Percentiles rank a stretch among this genome's conserved stretches.
Evolutionary conservation across 1,139 yeast species (phyloP).

Genomic region (Scheffersomyces insectosa): DNA sequence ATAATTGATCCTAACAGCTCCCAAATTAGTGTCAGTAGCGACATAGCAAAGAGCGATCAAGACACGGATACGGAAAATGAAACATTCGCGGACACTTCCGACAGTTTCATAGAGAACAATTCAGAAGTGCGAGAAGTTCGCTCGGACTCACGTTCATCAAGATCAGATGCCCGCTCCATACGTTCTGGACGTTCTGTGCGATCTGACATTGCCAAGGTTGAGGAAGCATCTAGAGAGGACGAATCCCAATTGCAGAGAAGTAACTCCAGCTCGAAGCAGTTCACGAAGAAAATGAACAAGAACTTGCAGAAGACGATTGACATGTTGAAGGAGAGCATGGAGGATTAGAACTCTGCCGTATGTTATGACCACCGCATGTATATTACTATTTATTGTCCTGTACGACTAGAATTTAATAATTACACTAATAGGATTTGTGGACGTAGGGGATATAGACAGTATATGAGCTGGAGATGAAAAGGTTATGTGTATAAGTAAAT

Average conservation of each 20-base stretch:
- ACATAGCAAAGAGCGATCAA: not conserved
- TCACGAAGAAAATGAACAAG: slow-evolving; percentile 28
- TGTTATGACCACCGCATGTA: not conserved
- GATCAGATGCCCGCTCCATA: not conserved
- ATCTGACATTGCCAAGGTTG: not conserved
- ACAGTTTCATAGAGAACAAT: not conserved
- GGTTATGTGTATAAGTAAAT: no score
- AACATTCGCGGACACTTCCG: not conserved
- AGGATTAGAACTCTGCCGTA: slow-evolving; percentile 7
- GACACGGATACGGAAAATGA: not conserved
- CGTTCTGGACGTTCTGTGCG: not conserved
- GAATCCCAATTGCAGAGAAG: slow-evolving; percentile 7
- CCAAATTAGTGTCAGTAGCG: not conserved
- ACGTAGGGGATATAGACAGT: no score
- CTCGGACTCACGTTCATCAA: no score
- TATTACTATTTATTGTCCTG: no score
- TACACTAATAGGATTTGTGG: no score
- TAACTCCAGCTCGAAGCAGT: slow-evolving; percentile 15
- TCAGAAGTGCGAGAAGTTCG: not conserved
- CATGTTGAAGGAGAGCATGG: slow-evolving; percentile 43
- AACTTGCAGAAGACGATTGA: slow-evolving; percentile 41
- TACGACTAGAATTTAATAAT: no score
- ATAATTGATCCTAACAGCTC: not conserved
- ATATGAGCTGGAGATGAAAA: no score
- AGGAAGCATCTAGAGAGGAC: not conserved